phyloP scores from a whole-genome alignment of 2,329 filamentous ascomycete species.

The Fusarium pininemorale region DNA sequence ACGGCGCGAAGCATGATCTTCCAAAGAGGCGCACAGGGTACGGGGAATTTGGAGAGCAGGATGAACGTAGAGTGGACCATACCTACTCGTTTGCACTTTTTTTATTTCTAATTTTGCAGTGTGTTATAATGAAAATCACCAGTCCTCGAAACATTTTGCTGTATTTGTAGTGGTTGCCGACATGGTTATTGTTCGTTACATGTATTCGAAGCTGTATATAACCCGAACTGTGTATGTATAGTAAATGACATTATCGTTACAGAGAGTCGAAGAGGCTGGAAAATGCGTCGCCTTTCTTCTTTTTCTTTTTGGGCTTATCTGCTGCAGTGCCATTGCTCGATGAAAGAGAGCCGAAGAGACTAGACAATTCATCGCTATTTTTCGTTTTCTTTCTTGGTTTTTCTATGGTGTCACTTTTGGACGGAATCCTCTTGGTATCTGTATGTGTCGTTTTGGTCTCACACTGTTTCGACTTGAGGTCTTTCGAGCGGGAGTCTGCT shows the following conservation, averaged over 20 bases:
- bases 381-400: slow-evolving; percentile 66
- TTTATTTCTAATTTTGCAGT: slow-evolving; percentile 31
- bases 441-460: slow-evolving; percentile 5
- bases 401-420: slow-evolving; percentile 49
- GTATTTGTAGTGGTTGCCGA: not conserved
- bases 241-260: not conserved
- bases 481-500: not conserved
- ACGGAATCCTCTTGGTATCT: slow-evolving; percentile 36
- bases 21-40: slow-evolving; percentile 43
- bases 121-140: slow-evolving; percentile 43
- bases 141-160: slow-evolving; percentile 13
- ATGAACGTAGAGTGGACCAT: slow-evolving; percentile 17
- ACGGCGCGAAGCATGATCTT: slow-evolving; percentile 34
- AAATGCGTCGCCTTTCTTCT: slow-evolving; percentile 64
- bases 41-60: slow-evolving; percentile 39
- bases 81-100: slow-evolving; percentile 35
- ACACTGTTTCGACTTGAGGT: not conserved
- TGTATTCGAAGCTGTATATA: not conserved
- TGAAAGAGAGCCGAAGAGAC: slow-evolving; percentile 53
- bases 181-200: not conserved
- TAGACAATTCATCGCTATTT: slow-evolving; percentile 73
- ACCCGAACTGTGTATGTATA: not conserved
- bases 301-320: slow-evolving; percentile 63
- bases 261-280: slow-evolving; percentile 76
- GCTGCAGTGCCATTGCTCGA: slow-evolving; percentile 49